Conservation (phyloP, 2,329 filamentous ascomycete species). For the Phialemoniopsis sp. region DNA sequence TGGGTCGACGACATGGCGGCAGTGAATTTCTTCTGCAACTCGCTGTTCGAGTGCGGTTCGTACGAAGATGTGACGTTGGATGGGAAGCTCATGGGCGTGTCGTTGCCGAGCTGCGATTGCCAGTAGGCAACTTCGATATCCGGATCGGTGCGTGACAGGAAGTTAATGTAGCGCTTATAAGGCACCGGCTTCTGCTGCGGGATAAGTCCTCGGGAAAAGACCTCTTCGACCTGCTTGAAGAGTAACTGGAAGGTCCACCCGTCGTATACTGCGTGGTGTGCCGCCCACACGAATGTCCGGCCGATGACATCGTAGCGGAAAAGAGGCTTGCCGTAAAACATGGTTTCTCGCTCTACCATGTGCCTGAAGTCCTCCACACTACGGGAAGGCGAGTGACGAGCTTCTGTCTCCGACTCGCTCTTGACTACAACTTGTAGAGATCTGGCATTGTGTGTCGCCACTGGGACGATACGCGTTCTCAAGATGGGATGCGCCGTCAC, state of each 20-base stretch:
- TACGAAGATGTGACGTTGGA: no score
- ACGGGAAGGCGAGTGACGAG: no score
- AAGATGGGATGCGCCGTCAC: constrained; percentile 10
- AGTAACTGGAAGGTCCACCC: constrained; percentile 24
- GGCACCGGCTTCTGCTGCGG: background rate
- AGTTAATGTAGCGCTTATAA: constrained; percentile 3
- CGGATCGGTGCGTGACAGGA: constrained; percentile 2
- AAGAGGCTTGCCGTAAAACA: background rate
- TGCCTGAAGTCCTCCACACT: no score
- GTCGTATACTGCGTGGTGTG: constrained; percentile 26
- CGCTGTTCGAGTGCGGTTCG: constrained; percentile 1
- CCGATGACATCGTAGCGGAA: background rate
- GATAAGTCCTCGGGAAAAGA: background rate
- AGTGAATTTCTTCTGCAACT: background rate
- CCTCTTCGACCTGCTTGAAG: constrained; percentile 15
- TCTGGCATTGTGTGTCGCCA: background rate
- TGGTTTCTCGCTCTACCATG: no score
- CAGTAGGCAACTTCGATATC: background rate
- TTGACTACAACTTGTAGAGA: background rate
- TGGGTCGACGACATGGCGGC: background rate
- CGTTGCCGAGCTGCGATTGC: no score
- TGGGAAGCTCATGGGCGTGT: no score
- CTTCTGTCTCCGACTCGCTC: no score
- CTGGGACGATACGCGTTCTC: constrained; percentile 9
- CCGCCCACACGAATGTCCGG: constrained; percentile 15